Evolutionary conservation across 306 rosid genomes (phyloP).

Genomic region (Pueraria montana): DNA sequence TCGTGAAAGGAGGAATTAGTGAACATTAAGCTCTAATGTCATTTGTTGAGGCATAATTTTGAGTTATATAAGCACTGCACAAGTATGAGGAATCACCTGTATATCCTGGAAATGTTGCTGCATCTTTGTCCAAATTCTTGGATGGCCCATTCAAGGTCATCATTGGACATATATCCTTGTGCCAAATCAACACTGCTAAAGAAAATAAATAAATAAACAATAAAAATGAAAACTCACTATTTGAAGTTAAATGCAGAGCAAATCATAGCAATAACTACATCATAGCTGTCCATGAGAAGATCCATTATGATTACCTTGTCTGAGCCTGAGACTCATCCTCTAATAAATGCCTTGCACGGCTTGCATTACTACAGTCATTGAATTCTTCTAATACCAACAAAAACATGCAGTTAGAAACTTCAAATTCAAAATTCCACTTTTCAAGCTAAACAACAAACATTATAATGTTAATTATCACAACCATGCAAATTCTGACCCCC

Average conservation of each 20-base stretch:
- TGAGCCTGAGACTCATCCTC: constrained; percentile 49
- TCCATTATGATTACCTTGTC: constrained; percentile 56
- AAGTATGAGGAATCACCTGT: constrained; percentile 80
- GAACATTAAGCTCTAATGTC: constrained; percentile 2
- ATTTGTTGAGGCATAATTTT: constrained; percentile 25
- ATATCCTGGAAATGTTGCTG: constrained; percentile 85
- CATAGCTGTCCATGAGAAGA: constrained; percentile 9
- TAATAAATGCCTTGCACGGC: constrained; percentile 68
- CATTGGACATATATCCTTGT: constrained; percentile 84
- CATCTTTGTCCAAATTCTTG: constrained; percentile 74
- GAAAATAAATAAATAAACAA: not conserved
- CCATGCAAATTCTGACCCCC: constrained; percentile 26
- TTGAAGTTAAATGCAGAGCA: constrained; percentile 31
- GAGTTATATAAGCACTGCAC: constrained; percentile 28
- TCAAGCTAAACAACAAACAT: constrained; percentile 26
- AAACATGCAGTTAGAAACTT: constrained; percentile 44
- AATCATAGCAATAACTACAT: constrained; percentile 5
- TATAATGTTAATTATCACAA: not conserved
- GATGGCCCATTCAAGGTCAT: constrained; percentile 78
- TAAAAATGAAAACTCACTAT: not conserved
- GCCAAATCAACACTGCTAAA: constrained; percentile 56
- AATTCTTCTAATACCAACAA: constrained; percentile 52
- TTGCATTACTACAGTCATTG: constrained; percentile 36
- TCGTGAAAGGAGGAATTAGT: constrained; percentile 6
- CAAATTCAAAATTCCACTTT: constrained; percentile 39